Base-by-base conservation (phyloP, 2,329 filamentous ascomycete genomes). In the Penicillium crustosum region DNA sequence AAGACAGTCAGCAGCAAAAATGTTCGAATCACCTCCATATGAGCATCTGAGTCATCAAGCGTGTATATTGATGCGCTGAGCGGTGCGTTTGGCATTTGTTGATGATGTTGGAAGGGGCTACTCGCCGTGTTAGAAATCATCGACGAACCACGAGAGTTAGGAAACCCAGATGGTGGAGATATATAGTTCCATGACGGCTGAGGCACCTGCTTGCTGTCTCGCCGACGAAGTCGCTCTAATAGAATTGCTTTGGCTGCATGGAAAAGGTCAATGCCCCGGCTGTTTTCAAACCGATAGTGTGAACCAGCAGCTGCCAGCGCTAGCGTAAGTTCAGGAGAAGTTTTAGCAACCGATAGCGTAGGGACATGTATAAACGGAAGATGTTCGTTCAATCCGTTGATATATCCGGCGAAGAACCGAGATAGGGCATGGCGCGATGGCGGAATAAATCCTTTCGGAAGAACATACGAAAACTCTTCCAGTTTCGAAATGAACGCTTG, bases 171-270 rank as follows among this genome's bases (percentile, higher is more conserved):
- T 36, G 67, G 62, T 15, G 75, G 71, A 36, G 73, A 73, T 33
- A 72, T 69, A 57, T 76, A 73, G 49, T 76, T 77, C 77, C 77
- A 79, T 25, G 75, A 67, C 7, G 75, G 73, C 44, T 71, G 73
- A 42, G 73, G 70, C 17, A 74, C 70, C 57, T 80, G 70, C 38
- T 77, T 78, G 49, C 79, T 77, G 61, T 83, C 81, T 55, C 79
- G 73, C 57, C 78, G 75, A 42, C 79, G 77, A 39, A 84, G 79
- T 19, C 82, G 78, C 62, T 83, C 78, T 1, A 78, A 73, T 35
- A 84, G 75, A 35, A 86, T 81, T 9, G 81, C 77, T 63, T 82
- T 83, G 12, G 82, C 81, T 13, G 82, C 81, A 67, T 83, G 81
- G 65, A 85, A 86, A 3, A 86, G 75, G 44, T 84, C 79, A 38